Conservation (phyloP, 805 yeast species). For the Groenewaldozyma salmanticensis region DNA sequence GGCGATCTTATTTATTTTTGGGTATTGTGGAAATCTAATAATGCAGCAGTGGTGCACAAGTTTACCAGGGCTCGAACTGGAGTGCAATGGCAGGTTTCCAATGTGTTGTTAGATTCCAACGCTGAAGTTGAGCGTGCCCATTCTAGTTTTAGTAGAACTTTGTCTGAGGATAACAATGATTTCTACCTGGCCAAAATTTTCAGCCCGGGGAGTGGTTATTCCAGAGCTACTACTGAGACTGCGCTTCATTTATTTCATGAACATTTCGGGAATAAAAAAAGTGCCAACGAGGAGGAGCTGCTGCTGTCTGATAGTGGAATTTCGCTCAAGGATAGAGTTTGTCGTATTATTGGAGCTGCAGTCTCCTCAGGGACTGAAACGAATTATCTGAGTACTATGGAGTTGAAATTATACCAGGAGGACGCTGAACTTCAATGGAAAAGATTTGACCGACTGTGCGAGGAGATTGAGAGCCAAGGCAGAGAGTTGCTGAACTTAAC, state of each 20-base stretch:
- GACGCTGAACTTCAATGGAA: conserved; percentile 50
- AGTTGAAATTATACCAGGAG: conserved; percentile 28
- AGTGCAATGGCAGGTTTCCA: not conserved
- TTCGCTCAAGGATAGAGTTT: conserved; percentile 29
- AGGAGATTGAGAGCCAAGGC: conserved; percentile 53
- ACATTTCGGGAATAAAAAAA: conserved; percentile 30
- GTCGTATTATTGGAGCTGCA: conserved; percentile 24
- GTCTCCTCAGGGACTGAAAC: too few species aligned
- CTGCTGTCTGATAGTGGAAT: conserved; percentile 13
- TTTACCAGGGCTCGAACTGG: not conserved
- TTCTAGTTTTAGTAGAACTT: conserved; percentile 16
- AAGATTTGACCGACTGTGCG: conserved; percentile 60
- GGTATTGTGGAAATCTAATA: conserved; percentile 56
- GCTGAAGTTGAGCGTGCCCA: not conserved
- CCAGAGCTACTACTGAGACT: conserved; percentile 39
- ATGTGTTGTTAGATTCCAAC: not conserved
- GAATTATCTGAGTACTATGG: conserved; percentile 9
- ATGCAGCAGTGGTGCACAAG: conserved; percentile 38
- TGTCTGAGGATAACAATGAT: conserved; percentile 13
- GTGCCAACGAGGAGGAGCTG: conserved; percentile 6
- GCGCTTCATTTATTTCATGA: conserved; percentile 42
- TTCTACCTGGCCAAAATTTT: conserved; percentile 37
- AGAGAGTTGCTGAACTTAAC: conserved; percentile 50
- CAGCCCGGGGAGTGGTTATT: conserved; percentile 37
- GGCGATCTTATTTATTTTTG: conserved; percentile 11